Evolutionary conservation across 2,329 filamentous ascomycete species (phyloP).

Genomic region (Ophiostoma perfectum): DNA sequence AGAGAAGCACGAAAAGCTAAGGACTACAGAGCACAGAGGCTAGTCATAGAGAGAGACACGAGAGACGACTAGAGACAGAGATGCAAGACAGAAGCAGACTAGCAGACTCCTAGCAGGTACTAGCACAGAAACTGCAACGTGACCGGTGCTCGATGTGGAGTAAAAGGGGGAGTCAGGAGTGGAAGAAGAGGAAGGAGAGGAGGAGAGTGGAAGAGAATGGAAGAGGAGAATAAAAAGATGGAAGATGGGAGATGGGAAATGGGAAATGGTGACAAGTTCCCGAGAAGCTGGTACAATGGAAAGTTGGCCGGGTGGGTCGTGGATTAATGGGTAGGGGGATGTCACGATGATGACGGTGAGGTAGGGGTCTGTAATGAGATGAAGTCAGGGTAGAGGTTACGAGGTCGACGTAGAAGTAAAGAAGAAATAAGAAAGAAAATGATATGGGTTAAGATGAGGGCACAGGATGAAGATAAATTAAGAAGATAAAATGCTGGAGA

Average conservation of each 20-base stretch:
- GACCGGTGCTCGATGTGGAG: slow-evolving; percentile 18
- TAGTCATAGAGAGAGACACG: background rate
- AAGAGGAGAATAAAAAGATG: slow-evolving; percentile 4
- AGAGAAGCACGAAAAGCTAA: background rate
- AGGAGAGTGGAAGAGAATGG: background rate
- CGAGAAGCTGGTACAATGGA: slow-evolving; percentile 1
- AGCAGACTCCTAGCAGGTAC: slow-evolving; percentile 13
- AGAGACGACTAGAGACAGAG: background rate
- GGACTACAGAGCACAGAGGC: too few species aligned
- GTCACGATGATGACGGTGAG: slow-evolving; percentile 2
- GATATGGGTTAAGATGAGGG: background rate
- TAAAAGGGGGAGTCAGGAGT: slow-evolving; percentile 12
- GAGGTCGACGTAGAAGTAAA: background rate
- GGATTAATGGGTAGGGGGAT: slow-evolving; percentile 1
- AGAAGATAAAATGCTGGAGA: too few species aligned
- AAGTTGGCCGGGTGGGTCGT: slow-evolving; percentile 8
- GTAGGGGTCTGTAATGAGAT: slow-evolving; percentile 7
- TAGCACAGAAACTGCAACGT: slow-evolving; percentile 23
- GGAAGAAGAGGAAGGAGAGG: background rate
- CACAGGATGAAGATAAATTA: background rate
- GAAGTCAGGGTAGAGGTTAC: background rate
- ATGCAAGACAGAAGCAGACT: slow-evolving; percentile 6
- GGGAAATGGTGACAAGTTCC: background rate
- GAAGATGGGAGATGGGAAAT: background rate
- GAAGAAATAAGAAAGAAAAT: background rate